Conservation (phyloP, 768 basidiomycete species). For the Suillus paluster region DNA sequence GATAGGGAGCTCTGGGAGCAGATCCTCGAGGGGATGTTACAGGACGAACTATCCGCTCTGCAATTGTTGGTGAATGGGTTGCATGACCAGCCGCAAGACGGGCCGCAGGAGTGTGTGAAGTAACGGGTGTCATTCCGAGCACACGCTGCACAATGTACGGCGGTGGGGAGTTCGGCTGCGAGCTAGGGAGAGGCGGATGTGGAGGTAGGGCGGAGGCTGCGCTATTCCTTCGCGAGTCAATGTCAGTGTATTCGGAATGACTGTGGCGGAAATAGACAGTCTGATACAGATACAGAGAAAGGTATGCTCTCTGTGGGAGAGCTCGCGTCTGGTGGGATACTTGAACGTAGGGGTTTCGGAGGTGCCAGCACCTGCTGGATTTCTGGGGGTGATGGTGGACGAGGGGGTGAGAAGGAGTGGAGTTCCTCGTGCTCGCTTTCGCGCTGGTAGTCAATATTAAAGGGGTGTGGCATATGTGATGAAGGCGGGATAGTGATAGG, state of each 20-base stretch:
- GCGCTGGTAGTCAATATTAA: slow-evolving; percentile 21
- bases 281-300: slow-evolving; percentile 59
- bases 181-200: slow-evolving; percentile 45
- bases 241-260: slow-evolving; percentile 31
- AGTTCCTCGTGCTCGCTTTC: slow-evolving; percentile 8
- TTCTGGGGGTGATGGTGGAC: slow-evolving; percentile 20
- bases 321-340: slow-evolving; percentile 33
- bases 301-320: slow-evolving; percentile 64
- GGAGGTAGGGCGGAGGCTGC: slow-evolving; percentile 43
- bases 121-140: slow-evolving; percentile 32
- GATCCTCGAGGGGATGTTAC: slow-evolving; percentile 13
- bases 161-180: slow-evolving; percentile 24
- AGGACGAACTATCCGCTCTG: slow-evolving; percentile 6
- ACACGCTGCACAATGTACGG: slow-evolving; percentile 38
- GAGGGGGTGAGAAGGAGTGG: neutral
- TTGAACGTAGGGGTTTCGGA: slow-evolving; percentile 27
- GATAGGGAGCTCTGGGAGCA: slow-evolving; percentile 7
- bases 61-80: neutral
- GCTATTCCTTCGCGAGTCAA: slow-evolving; percentile 39
- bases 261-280: slow-evolving; percentile 54
- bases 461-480: slow-evolving; percentile 31
- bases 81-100: neutral
- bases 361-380: slow-evolving; percentile 34
- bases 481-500: slow-evolving; percentile 51
- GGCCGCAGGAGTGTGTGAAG: slow-evolving; percentile 10